Evolutionary conservation across 2,329 filamentous ascomycete species (phyloP).

Genomic region (Incumbomyces lentus): DNA sequence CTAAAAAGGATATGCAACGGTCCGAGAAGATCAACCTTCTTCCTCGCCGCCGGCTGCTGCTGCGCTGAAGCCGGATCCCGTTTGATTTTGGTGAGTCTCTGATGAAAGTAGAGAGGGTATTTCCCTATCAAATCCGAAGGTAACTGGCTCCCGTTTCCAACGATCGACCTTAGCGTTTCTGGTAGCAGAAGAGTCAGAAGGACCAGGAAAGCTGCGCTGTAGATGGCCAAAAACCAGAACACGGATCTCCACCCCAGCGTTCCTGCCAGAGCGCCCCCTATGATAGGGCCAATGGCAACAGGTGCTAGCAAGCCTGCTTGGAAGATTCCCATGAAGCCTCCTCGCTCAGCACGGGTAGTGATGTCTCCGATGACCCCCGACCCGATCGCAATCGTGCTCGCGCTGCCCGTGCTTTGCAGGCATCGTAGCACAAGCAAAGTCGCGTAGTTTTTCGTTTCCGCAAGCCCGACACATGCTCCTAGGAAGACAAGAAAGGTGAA

Average conservation of each 20-base stretch:
- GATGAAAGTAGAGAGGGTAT: slow-evolving; percentile 19
- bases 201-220: slow-evolving; percentile 26
- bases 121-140: slow-evolving; percentile 14
- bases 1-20: slow-evolving; percentile 39
- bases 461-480: slow-evolving; percentile 32
- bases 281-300: slow-evolving; percentile 39
- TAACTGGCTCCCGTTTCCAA: slow-evolving; percentile 25
- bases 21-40: slow-evolving; percentile 35
- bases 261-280: slow-evolving; percentile 31
- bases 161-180: slow-evolving; percentile 30
- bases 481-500: slow-evolving; percentile 32
- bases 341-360: slow-evolving; percentile 31
- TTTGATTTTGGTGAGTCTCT: slow-evolving; percentile 6
- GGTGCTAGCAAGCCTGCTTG: slow-evolving; percentile 29
- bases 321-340: slow-evolving; percentile 39
- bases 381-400: slow-evolving; percentile 35
- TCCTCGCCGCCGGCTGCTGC: slow-evolving; percentile 18
- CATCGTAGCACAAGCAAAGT: slow-evolving; percentile 32
- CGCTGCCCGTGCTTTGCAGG: slow-evolving; percentile 35
- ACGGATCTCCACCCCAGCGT: slow-evolving; percentile 32
- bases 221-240: slow-evolving; percentile 37
- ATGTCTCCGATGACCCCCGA: slow-evolving; percentile 35
- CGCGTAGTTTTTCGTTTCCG: slow-evolving; percentile 28
- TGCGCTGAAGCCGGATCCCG: slow-evolving; percentile 5
- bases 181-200: slow-evolving; percentile 28